Conservation (phyloP, 495 filamentous ascomycete genomes). For the Cercophora newfieldiana region DNA sequence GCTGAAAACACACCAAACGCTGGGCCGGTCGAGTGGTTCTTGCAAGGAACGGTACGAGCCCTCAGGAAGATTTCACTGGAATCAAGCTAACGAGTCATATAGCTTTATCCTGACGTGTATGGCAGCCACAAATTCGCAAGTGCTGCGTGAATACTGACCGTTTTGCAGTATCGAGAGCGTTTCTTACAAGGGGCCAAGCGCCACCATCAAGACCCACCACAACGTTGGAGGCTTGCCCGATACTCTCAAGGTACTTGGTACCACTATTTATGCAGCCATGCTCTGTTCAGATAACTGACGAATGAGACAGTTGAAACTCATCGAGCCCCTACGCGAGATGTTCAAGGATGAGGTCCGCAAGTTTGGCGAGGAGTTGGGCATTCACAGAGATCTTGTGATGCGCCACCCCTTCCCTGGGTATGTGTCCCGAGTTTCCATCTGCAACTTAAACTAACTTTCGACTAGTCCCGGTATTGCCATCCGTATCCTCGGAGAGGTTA, state of each 20-base stretch:
- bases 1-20: constrained; percentile 57
- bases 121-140: constrained; percentile 23
- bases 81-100: constrained; percentile 10
- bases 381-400: constrained; percentile 75
- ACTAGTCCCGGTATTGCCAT: constrained; percentile 79
- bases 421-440: not conserved
- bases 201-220: constrained; percentile 56
- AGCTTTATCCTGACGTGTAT: constrained; percentile 35
- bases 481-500: constrained; percentile 87
- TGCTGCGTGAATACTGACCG: not conserved
- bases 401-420: constrained; percentile 74
- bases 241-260: constrained; percentile 14
- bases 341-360: constrained; percentile 84
- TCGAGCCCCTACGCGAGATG: constrained; percentile 76
- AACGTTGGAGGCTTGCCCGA: constrained; percentile 74
- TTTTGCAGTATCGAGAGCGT: constrained; percentile 15
- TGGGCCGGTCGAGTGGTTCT: constrained; percentile 31
- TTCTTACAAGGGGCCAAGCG: constrained; percentile 18
- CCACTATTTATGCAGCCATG: not conserved
- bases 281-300: constrained; percentile 17
- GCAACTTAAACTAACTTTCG: constrained; percentile 27
- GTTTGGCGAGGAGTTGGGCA: constrained; percentile 75
- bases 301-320: constrained; percentile 40
- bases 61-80: not conserved
- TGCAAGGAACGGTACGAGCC: constrained; percentile 29